Evolutionary conservation across 2,329 filamentous ascomycete genomes (phyloP).

Genomic region (Pseudocercospora fuligena): DNA sequence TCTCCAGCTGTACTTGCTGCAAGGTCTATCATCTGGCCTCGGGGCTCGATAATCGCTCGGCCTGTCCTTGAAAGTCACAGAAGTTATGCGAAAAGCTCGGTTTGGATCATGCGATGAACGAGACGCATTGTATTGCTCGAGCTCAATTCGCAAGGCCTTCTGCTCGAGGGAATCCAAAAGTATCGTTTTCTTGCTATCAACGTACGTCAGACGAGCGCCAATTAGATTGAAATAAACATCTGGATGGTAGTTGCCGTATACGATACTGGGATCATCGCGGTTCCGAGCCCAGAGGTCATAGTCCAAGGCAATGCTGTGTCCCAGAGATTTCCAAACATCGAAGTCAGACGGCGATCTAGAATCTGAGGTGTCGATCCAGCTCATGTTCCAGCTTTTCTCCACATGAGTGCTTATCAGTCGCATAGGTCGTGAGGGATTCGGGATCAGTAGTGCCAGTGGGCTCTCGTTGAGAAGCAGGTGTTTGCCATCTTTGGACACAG

Average conservation of each 20-base stretch:
- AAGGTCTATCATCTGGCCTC: conserved; percentile 13
- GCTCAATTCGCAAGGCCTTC: conserved; percentile 10
- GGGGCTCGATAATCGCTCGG: conserved; percentile 14
- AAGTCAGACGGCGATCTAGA: neutral
- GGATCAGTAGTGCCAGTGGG: conserved; percentile 16
- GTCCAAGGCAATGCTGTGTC: conserved; percentile 13
- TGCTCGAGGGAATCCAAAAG: conserved; percentile 18
- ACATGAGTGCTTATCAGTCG: conserved; percentile 11
- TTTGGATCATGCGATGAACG: conserved; percentile 8
- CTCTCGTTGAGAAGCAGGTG: conserved; percentile 19
- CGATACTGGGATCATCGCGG: conserved; percentile 20
- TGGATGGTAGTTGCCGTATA: conserved; percentile 22
- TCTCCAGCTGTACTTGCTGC: conserved; percentile 23
- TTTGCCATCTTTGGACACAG: conserved; percentile 12
- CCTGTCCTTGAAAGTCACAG: conserved; percentile 7
- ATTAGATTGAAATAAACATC: conserved; percentile 20
- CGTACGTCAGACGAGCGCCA: neutral
- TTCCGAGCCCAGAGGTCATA: conserved; percentile 19
- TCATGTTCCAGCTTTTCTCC: conserved; percentile 1
- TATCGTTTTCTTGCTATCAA: neutral
- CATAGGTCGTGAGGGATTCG: conserved; percentile 15
- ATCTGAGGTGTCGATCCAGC: neutral
- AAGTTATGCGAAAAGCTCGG: neutral
- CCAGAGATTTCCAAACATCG: neutral
- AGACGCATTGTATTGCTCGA: conserved; percentile 3